Percentiles rank a stretch among this genome's conserved stretches.
These are phyloP conservation scores for Trichomonascaceae sp. DNA, from an alignment of 1,139 yeast genomes.

Conservation along the genomic window DNA sequence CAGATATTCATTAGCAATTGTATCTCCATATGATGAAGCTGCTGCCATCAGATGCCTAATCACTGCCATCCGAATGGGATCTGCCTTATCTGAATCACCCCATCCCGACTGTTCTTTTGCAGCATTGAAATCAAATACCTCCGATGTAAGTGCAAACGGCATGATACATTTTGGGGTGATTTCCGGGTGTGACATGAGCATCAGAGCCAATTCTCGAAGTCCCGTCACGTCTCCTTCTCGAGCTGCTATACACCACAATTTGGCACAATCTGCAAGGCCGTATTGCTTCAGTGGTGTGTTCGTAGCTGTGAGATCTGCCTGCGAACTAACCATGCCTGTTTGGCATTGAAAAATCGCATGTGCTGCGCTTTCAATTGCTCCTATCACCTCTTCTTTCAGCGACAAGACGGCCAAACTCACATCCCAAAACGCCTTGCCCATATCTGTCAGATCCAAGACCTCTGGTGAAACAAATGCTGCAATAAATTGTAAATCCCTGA, in stretches of 20 bases:
- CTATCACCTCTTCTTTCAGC: constrained; percentile 30
- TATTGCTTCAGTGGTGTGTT: constrained; percentile 13
- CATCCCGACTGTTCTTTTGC: constrained; percentile 20
- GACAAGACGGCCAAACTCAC: constrained; percentile 34
- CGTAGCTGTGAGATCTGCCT: constrained; percentile 13
- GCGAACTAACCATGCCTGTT: constrained; percentile 24
- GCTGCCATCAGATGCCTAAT: constrained; percentile 30
- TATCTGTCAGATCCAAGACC: constrained; percentile 29
- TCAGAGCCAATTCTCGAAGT: constrained; percentile 30
- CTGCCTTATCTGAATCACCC: constrained; percentile 27
- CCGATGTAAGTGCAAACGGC: constrained; percentile 25
- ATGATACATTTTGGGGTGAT: constrained; percentile 23
- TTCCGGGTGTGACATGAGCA: constrained; percentile 31
- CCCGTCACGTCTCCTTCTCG: constrained; percentile 29
- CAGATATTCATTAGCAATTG: constrained; percentile 29
- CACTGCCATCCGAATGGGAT: constrained; percentile 30
- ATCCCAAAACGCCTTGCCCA: constrained; percentile 35
- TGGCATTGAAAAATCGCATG: constrained; percentile 30
- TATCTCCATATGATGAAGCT: constrained; percentile 29
- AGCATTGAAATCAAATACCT: constrained; percentile 23
- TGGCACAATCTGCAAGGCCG: constrained; percentile 27
- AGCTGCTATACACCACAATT: constrained; percentile 29
- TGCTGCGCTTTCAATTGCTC: constrained; percentile 29
- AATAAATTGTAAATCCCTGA: constrained; percentile 33
- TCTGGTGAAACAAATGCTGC: constrained; percentile 33